These are phyloP conservation scores for Gossypium turneri DNA, from an alignment of 345 rosid genomes.

Conservation along the genomic window DNA sequence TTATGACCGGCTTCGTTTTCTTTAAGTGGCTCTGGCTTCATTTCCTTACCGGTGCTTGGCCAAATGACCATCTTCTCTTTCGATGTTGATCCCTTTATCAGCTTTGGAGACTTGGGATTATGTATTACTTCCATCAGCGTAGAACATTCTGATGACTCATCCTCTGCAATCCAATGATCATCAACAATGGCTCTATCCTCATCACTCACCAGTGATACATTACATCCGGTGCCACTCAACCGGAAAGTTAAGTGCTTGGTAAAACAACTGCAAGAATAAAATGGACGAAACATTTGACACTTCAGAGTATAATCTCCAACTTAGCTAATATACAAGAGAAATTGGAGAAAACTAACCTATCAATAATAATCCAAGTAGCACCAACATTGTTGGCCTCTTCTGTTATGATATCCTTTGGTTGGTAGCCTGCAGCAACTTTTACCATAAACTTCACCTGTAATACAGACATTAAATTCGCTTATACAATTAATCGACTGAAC, in stretches of 20 bases:
- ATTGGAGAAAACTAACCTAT: constrained; percentile 21
- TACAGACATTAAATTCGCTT: not conserved
- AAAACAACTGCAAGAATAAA: constrained; percentile 26
- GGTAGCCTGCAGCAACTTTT: constrained; percentile 33
- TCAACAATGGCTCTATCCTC: constrained; percentile 1
- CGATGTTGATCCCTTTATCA: constrained; percentile 18
- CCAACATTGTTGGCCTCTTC: constrained; percentile 30
- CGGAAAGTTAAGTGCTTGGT: constrained; percentile 27
- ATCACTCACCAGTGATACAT: constrained; percentile 27
- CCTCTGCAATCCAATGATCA: not conserved
- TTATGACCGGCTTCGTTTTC: constrained; percentile 5
- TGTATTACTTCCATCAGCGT: constrained; percentile 5
- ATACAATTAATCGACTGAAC: not conserved
- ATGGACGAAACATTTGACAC: not conserved
- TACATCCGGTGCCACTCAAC: constrained; percentile 29
- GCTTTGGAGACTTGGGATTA: constrained; percentile 25
- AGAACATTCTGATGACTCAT: constrained; percentile 6
- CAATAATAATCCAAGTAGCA: constrained; percentile 38
- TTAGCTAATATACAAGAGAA: not conserved
- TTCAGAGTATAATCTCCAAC: not conserved
- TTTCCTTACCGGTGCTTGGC: not conserved
- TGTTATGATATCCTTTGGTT: constrained; percentile 28
- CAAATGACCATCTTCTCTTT: not conserved
- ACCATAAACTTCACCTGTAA: constrained; percentile 40
- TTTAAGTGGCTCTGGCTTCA: not conserved